Evolutionary conservation across 495 filamentous ascomycete genomes (phyloP), one percentile per base, ranked within the genome.

Genomic region (Neurospora sp.): DNA sequence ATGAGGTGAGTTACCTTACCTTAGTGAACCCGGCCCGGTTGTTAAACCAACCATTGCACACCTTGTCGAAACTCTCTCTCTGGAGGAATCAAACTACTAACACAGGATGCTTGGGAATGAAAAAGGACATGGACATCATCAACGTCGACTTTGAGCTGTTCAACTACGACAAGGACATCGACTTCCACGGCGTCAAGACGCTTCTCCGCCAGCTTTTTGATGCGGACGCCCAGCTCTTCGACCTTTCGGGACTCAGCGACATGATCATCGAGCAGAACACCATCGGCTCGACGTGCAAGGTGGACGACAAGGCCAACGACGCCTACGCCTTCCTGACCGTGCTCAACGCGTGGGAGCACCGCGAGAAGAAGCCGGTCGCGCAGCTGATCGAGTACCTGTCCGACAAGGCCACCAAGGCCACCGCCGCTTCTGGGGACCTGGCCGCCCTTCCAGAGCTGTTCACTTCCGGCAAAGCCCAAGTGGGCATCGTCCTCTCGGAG

Each of bases 71-170:
- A 46, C 42, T n/a, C 42, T 18, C 14, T 44, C 16, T 41, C 40
- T 41, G 16, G 8, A 35, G 2, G 8, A 71, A 42, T 11, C n/a
- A 23, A 8, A 31, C 2, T 16, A 66, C 54, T 66, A 4, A 66
- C 54, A 35, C 31, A 8, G 31, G 35, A 35, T 35, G 14, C 44
- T 54, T 54, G 48, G 48, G 7, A 44, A 8, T n/a, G 18, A 66
- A 71, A 96, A 70, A 96, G 93, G 92, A 97, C 70, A 89, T 92
- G 76, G 91, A 96, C 82, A 92, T 96, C 81, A 89, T 99, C 74
- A 92, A 97, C 81, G 94, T 98, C 35, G 95, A 98, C 69, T 99
- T 99, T 81, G 96, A 98, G 83, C 97, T 92, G 89, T 98, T 98
- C 84, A 96, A 98, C 84, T 95, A 94, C 73, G 92, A 97, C 77